Base-by-base conservation (phyloP, 768 basidiomycete species). In the Kwoniella sp. region DNA sequence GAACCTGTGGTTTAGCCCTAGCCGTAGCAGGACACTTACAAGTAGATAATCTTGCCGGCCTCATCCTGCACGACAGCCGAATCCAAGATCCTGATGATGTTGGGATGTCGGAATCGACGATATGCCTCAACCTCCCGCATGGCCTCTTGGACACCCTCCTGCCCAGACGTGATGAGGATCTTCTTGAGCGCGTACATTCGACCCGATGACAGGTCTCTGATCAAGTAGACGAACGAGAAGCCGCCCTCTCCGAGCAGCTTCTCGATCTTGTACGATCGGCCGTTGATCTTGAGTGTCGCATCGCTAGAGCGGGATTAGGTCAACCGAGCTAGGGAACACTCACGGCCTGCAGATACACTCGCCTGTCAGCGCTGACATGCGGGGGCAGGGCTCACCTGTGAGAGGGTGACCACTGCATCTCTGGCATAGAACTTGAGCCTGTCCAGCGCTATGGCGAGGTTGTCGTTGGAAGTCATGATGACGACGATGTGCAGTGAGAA, bases 161-260 rank as follows among this genome's bases (percentile, higher is more conserved):
- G 61, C 11, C 64, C 69, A 2, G 68, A 64, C 1, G 70, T 65
- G 41, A 73, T 60, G 22, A 71, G 45, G 36, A 75, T 71, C 63
- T 95, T 98, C 79, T 99, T 99, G 57, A 99, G 78, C 0, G 95
- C 95, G 64, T 93, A 98, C 78, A 88, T 83, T 58, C 91, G 81
- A 82, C 90, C 74, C 0, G 67, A 64, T 0, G 57, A 62, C 17
- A 53, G 46, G 55, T 78, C 77, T 32, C 65, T 52, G 3, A 73
- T 71, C 10, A 75, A 55, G 53, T 75, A 75, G 26, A 75, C 74
- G 59, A 74, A 75, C 0, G 70, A 68, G 63, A 74, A 74, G 22
- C 69, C 93, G 12, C 95, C 93, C 76, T 98, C 95, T 25, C 95
- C 95, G 8, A 99, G 82, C 10, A 98, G 84, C 55, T 87, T 89